phyloP scores from a whole-genome alignment of 2,329 filamentous ascomycete genomes.

The Talaromyces marneffei region DNA sequence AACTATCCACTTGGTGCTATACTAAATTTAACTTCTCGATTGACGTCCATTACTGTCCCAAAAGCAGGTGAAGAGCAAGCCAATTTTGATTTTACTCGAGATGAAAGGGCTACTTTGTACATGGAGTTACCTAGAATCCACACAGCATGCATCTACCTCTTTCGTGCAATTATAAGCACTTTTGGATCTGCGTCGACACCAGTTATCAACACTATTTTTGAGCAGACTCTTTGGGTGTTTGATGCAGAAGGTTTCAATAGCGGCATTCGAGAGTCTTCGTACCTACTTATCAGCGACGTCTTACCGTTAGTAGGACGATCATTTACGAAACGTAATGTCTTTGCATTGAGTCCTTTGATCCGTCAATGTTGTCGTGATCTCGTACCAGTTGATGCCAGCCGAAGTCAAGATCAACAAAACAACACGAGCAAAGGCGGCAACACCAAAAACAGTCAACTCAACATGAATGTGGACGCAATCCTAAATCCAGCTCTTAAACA shows the following conservation, averaged over 20 bases:
- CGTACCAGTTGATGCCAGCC: conserved; percentile 44
- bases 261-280: conserved; percentile 56
- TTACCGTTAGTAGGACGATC: conserved; percentile 59
- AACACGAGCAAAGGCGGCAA: conserved; percentile 36
- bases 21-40: conserved; percentile 62
- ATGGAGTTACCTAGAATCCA: conserved; percentile 68
- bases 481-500: conserved; percentile 44
- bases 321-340: conserved; percentile 60
- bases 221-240: conserved; percentile 68
- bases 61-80: conserved; percentile 47
- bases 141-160: conserved; percentile 59
- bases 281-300: conserved; percentile 53
- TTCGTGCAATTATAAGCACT: conserved; percentile 53
- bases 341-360: conserved; percentile 57
- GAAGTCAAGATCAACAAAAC: conserved; percentile 17
- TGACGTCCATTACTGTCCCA: conserved; percentile 60
- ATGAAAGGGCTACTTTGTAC: conserved; percentile 78
- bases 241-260: conserved; percentile 46
- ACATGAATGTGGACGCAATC: conserved; percentile 65
- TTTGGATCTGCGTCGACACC: conserved; percentile 55
- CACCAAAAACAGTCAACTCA: conserved; percentile 30
- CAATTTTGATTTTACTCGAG: conserved; percentile 67
- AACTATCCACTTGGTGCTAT: conserved; percentile 62
- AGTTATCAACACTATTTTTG: conserved; percentile 59
- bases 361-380: conserved; percentile 70